Conservation (phyloP, 108 stramenopile genomes). For the Mayamaea pseudoterrestris region DNA sequence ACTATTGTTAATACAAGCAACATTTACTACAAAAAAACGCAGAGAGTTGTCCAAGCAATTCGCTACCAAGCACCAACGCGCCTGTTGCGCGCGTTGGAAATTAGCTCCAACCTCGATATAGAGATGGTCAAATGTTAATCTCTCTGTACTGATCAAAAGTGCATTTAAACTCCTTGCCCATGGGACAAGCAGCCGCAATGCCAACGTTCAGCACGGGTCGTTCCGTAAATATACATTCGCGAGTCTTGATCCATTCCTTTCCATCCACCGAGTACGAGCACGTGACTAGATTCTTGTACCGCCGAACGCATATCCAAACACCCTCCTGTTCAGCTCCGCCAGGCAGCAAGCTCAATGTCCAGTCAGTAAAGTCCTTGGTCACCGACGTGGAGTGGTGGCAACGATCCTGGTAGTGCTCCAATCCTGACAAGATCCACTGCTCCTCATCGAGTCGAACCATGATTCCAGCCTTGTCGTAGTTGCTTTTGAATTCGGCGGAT, state of each 20-base stretch:
- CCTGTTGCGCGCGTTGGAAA: too few relatives aligned
- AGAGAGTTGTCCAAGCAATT: too few relatives aligned
- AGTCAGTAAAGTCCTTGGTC: conserved; percentile 30
- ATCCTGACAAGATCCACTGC: conserved; percentile 26
- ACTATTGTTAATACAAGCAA: too few relatives aligned
- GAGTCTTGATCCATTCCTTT: conserved; percentile 30
- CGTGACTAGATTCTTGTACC: conserved; percentile 20
- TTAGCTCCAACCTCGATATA: too few relatives aligned
- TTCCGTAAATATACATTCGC: conserved; percentile 22
- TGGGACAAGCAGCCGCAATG: conserved; percentile 25
- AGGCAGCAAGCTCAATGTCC: conserved; percentile 24
- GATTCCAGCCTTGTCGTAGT: conserved; percentile 35
- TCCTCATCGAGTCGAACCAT: conserved; percentile 37
- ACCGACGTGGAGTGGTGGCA: conserved; percentile 24
- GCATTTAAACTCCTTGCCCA: too few relatives aligned
- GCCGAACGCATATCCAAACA: conserved; percentile 21
- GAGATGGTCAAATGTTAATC: too few relatives aligned
- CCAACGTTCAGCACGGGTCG: conserved; percentile 25
- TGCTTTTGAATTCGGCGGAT: conserved; percentile 19
- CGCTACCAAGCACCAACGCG: too few relatives aligned
- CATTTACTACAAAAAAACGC: too few relatives aligned
- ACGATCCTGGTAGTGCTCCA: conserved; percentile 22
- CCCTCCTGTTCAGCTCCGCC: conserved; percentile 10
- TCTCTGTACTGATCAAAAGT: too few relatives aligned
- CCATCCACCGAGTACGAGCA: conserved; percentile 28